Evolutionary conservation across 2,329 filamentous ascomycete species (phyloP).

Genomic region (Ophiocordyceps sinensis): DNA sequence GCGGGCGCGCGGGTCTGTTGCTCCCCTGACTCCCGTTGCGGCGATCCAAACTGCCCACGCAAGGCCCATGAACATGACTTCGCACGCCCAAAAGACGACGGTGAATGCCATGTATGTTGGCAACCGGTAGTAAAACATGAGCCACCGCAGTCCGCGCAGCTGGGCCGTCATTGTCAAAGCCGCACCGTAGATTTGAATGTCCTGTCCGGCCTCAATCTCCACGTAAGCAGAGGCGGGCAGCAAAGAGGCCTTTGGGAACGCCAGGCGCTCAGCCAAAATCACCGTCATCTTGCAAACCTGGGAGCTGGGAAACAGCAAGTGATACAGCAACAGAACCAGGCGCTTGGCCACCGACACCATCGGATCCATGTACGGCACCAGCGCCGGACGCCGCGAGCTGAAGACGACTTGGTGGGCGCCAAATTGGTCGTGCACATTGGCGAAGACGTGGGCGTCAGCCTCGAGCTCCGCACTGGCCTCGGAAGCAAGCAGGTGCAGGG

Average conservation of each 20-base stretch:
- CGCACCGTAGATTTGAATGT: constrained; percentile 63
- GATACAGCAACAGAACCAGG: constrained; percentile 50
- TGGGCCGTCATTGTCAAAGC: constrained; percentile 57
- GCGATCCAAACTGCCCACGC: constrained; percentile 46
- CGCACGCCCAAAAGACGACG: constrained; percentile 59
- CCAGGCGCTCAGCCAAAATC: constrained; percentile 57
- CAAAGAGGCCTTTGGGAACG: constrained; percentile 35
- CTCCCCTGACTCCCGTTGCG: constrained; percentile 12
- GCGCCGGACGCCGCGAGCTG: constrained; percentile 56
- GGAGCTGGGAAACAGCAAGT: constrained; percentile 48
- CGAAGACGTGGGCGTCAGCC: constrained; percentile 13
- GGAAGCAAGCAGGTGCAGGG: constrained; percentile 51
- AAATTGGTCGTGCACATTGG: constrained; percentile 20
- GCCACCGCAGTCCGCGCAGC: constrained; percentile 62
- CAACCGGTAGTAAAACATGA: constrained; percentile 76
- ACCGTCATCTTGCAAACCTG: constrained; percentile 53
- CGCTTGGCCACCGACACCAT: constrained; percentile 48
- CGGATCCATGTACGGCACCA: constrained; percentile 66
- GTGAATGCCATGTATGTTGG: constrained; percentile 56
- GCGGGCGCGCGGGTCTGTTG: constrained; percentile 3
- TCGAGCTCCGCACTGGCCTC: constrained; percentile 12
- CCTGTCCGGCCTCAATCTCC: constrained; percentile 55
- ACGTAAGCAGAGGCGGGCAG: constrained; percentile 34
- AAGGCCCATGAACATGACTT: constrained; percentile 50
- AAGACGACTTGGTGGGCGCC: constrained; percentile 31